Percentiles rank a stretch among this genome's conserved stretches.
These are phyloP conservation scores for Calocera cornea DNA, from an alignment of 768 basidiomycete genomes.

Conservation along the genomic window DNA sequence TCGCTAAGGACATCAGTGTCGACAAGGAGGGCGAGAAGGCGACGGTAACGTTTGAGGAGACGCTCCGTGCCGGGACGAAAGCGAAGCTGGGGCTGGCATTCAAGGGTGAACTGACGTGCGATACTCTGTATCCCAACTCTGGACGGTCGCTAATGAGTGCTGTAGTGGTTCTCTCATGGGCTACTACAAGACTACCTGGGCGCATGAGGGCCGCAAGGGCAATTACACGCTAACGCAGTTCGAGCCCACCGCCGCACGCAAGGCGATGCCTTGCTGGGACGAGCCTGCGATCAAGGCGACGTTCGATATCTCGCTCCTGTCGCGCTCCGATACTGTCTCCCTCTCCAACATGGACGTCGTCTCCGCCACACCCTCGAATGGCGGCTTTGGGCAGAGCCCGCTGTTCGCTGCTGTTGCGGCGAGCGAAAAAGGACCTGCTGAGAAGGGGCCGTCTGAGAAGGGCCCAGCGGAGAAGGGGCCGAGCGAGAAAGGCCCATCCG, in stretches of 20 bases:
- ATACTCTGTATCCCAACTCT: background rate
- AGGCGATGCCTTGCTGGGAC: constrained; percentile 80
- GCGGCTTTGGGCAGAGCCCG: background rate
- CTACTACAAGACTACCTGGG: constrained; percentile 42
- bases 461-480: background rate
- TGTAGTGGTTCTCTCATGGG: constrained; percentile 10
- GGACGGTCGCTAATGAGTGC: background rate
- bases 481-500: background rate
- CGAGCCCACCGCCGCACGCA: constrained; percentile 73
- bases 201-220: background rate
- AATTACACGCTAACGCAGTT: background rate
- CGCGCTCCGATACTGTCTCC: constrained; percentile 58
- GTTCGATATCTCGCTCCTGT: constrained; percentile 60
- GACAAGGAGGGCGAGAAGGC: constrained; percentile 57
- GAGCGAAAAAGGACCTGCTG: background rate
- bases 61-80: constrained; percentile 53
- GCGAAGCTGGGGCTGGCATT: constrained; percentile 60
- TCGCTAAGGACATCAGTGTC: constrained; percentile 29
- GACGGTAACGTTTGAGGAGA: constrained; percentile 42
- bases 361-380: background rate
- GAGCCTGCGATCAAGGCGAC: constrained; percentile 84
- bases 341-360: constrained; percentile 72
- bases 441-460: background rate
- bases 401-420: background rate
- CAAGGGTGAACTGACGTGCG: constrained; percentile 41